Evolutionary conservation across 768 basidiomycete genomes (phyloP).

Genomic region (Pholiota conissans): DNA sequence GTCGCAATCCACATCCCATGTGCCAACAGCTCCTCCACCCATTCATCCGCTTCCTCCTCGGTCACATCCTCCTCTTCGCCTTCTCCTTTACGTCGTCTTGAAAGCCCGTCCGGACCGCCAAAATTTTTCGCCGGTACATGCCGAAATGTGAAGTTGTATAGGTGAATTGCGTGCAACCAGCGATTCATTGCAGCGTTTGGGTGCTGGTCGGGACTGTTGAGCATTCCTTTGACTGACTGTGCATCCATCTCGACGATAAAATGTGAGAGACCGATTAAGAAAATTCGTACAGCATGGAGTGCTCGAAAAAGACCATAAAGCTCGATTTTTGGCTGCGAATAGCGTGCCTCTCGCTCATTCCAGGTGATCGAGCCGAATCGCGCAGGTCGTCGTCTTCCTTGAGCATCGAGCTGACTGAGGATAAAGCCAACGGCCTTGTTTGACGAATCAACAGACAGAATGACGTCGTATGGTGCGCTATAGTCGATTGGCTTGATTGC

Average conservation of each 20-base stretch:
- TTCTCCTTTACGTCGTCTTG: slow-evolving; percentile 13
- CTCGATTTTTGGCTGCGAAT: slow-evolving; percentile 31
- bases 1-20: too few relatives aligned
- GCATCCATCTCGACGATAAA: slow-evolving; percentile 29
- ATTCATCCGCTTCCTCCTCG: slow-evolving; percentile 16
- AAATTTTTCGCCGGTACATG: slow-evolving; percentile 31
- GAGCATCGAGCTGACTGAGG: slow-evolving; percentile 13
- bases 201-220: slow-evolving; percentile 36
- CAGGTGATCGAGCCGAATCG: slow-evolving; percentile 19
- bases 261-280: slow-evolving; percentile 26
- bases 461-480: slow-evolving; percentile 11
- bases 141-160: slow-evolving; percentile 33
- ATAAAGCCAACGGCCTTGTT: slow-evolving; percentile 19
- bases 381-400: slow-evolving; percentile 13
- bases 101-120: slow-evolving; percentile 28
- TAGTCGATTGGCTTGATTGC: slow-evolving; percentile 19
- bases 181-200: slow-evolving; percentile 46
- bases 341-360: slow-evolving; percentile 20
- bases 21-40: slow-evolving; percentile 17
- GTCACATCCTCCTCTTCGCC: slow-evolving; percentile 15
- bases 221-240: slow-evolving; percentile 35
- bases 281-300: slow-evolving; percentile 16
- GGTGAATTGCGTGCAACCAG: slow-evolving; percentile 38
- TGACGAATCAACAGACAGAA: slow-evolving; percentile 21
- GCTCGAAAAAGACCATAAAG: slow-evolving; percentile 27